Evolutionary conservation across 2,329 filamentous ascomycete species (phyloP).

Genomic region (Cladophialophora exuberans): DNA sequence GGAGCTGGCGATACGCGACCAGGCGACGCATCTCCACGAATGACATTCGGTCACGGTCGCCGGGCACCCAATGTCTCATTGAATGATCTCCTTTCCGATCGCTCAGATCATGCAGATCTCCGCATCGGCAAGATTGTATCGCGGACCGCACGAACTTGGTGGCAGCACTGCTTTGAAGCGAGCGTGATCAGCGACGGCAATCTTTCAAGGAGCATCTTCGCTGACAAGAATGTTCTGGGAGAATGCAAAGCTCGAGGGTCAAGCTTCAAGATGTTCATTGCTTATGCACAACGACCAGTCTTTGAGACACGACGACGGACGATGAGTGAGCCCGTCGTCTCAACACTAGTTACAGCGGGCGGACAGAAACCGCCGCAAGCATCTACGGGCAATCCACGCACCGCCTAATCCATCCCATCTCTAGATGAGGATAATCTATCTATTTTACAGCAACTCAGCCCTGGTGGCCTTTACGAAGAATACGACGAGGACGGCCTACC

Average conservation of each 20-base stretch:
- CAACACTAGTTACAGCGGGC: slow-evolving; percentile 29
- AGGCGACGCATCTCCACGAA: slow-evolving; percentile 25
- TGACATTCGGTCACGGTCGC: slow-evolving; percentile 32
- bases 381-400: slow-evolving; percentile 12
- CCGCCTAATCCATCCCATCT: slow-evolving; percentile 16
- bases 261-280: slow-evolving; percentile 87
- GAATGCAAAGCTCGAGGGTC: slow-evolving; percentile 88
- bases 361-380: slow-evolving; percentile 6
- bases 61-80: slow-evolving; percentile 50
- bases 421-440: background rate
- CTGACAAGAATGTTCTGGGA: slow-evolving; percentile 70
- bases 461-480: slow-evolving; percentile 19
- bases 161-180: slow-evolving; percentile 86
- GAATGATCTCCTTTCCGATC: slow-evolving; percentile 73
- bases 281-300: slow-evolving; percentile 80
- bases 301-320: slow-evolving; percentile 43
- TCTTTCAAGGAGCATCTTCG: slow-evolving; percentile 72
- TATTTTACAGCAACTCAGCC: slow-evolving; percentile 2
- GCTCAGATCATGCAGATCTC: slow-evolving; percentile 73
- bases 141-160: slow-evolving; percentile 95
- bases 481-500: slow-evolving; percentile 6
- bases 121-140: slow-evolving; percentile 91
- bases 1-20: slow-evolving; percentile 36
- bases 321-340: slow-evolving; percentile 40
- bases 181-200: slow-evolving; percentile 56